Evolutionary conservation across 192 early-diverging fungal genomes (phyloP).

Genomic region (Tieghemiomyces parasiticus): DNA sequence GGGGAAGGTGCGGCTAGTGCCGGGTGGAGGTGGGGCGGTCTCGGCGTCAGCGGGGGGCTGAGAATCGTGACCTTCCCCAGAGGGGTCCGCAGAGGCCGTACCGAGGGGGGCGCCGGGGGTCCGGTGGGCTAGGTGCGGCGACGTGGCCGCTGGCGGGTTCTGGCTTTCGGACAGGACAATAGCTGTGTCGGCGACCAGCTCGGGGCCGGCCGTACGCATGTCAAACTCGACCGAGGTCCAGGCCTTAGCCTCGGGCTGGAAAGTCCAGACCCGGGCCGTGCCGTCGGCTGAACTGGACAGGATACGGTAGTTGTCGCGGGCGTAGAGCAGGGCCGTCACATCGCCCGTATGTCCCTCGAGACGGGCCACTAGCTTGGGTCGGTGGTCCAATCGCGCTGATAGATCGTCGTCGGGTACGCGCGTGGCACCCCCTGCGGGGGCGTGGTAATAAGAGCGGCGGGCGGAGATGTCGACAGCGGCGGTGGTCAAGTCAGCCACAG

Average conservation of each 20-base stretch:
- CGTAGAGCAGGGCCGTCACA: constrained; percentile 63
- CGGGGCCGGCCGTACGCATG: constrained; percentile 15
- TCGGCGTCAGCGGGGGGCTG: constrained; percentile 10
- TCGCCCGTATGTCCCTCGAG: constrained; percentile 51
- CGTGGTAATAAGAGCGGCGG: constrained; percentile 9
- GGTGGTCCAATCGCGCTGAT: constrained; percentile 11
- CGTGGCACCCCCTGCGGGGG: not conserved
- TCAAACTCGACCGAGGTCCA: constrained; percentile 41
- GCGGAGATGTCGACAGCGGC: constrained; percentile 11
- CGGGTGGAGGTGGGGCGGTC: constrained; percentile 1
- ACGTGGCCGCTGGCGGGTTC: not conserved
- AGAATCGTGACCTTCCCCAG: too few species aligned
- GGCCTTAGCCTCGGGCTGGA: constrained; percentile 24
- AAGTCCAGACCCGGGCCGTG: constrained; percentile 57
- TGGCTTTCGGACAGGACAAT: not conserved
- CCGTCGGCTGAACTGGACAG: constrained; percentile 66
- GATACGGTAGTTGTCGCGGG: constrained; percentile 46
- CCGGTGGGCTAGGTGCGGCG: not conserved
- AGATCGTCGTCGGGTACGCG: constrained; percentile 1
- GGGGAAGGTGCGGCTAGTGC: constrained; percentile 11
- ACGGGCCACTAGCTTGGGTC: constrained; percentile 35
- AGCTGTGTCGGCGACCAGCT: not conserved
- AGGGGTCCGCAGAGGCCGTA: too few species aligned
- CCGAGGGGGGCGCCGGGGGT: not conserved
- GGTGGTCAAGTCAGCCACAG: constrained; percentile 30